Evolutionary conservation across 129 eudicot species (phyloP).

Genomic region (Dittrichia graveolens): DNA sequence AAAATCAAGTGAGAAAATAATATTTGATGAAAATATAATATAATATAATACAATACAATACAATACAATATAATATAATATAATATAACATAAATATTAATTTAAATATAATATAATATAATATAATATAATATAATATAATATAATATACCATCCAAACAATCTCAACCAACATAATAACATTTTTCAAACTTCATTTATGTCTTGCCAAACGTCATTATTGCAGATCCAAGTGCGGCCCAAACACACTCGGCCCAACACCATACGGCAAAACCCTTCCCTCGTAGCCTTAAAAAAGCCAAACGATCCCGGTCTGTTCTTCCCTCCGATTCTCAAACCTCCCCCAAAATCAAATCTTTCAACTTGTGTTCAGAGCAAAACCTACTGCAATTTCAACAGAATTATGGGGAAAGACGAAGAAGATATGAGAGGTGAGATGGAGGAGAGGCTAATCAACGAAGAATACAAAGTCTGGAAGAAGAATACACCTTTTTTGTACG

Average conservation of each 20-base stretch:
- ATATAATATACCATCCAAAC: too few species aligned
- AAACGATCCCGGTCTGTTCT: neutral
- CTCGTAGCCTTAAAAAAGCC: neutral
- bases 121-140: too few species aligned
- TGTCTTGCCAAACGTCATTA: too few species aligned
- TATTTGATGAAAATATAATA: too few species aligned
- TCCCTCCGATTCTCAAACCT: conserved; percentile 28
- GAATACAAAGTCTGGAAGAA: conserved; percentile 99
- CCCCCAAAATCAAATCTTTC: conserved; percentile 20
- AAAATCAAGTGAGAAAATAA: too few species aligned
- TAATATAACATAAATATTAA: too few species aligned
- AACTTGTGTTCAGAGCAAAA: neutral
- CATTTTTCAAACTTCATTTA: too few species aligned
- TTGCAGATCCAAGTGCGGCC: neutral
- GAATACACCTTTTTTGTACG: conserved; percentile 91
- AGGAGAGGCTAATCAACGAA: conserved; percentile 84
- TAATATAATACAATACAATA: too few species aligned
- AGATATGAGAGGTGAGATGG: conserved; percentile 75
- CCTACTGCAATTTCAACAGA: conserved; percentile 1
- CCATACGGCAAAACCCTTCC: conserved; percentile 27
- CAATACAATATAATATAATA: too few species aligned
- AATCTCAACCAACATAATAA: too few species aligned
- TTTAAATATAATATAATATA: too few species aligned
- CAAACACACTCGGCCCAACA: conserved; percentile 22
- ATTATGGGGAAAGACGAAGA: conserved; percentile 55